Evolutionary conservation across 1,139 yeast genomes (phyloP).

Genomic region (Yamadazyma dushanensis): DNA sequence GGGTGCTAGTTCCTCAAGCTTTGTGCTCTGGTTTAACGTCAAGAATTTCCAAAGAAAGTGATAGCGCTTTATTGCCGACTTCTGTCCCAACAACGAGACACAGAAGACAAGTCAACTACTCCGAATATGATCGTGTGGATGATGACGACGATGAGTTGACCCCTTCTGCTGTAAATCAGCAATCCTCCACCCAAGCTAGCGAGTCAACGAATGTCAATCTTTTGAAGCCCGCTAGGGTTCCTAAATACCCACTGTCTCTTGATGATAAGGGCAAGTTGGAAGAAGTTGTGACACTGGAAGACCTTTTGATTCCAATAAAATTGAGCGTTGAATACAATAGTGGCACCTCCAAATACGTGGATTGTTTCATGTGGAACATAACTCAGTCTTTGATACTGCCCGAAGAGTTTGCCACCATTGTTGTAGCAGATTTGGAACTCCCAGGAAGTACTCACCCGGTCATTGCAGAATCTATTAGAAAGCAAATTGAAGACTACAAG

Average conservation of each 20-base stretch:
- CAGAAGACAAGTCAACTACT: slow-evolving; percentile 76
- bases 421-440: slow-evolving; percentile 81
- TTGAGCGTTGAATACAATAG: slow-evolving; percentile 71
- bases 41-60: slow-evolving; percentile 63
- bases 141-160: slow-evolving; percentile 70
- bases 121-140: slow-evolving; percentile 60
- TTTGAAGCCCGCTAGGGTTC: slow-evolving; percentile 35
- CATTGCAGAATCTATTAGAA: slow-evolving; percentile 68
- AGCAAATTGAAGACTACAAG: slow-evolving; percentile 74
- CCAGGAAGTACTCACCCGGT: slow-evolving; percentile 63
- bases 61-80: slow-evolving; percentile 56
- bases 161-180: slow-evolving; percentile 23
- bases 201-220: slow-evolving; percentile 28
- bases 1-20: slow-evolving; percentile 65
- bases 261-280: slow-evolving; percentile 25
- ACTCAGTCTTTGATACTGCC: slow-evolving; percentile 81
- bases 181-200: slow-evolving; percentile 24
- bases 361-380: slow-evolving; percentile 87
- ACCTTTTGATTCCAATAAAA: slow-evolving; percentile 73
- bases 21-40: slow-evolving; percentile 68
- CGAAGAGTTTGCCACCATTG: slow-evolving; percentile 74
- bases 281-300: slow-evolving; percentile 32
- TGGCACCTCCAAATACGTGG: slow-evolving; percentile 61
- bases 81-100: slow-evolving; percentile 78
- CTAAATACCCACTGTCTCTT: slow-evolving; percentile 28